These are phyloP conservation scores for Gloeostereum incarnatum DNA, from an alignment of 768 basidiomycete genomes.

Conservation along the genomic window DNA sequence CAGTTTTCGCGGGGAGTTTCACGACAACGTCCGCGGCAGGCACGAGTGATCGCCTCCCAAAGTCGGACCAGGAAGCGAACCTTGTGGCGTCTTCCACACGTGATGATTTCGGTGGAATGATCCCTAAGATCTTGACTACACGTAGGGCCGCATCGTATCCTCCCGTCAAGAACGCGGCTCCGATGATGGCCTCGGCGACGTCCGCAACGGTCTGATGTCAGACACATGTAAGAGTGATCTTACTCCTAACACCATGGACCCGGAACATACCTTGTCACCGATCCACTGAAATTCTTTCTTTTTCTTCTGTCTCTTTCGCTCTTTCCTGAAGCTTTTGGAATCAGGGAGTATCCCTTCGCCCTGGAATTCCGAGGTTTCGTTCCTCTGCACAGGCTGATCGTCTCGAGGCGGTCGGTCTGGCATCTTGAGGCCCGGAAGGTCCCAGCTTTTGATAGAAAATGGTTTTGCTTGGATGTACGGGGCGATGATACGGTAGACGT, in stretches of 20 bases:
- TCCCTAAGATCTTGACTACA: conserved; percentile 51
- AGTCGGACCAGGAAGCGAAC: conserved; percentile 69
- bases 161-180: conserved; percentile 70
- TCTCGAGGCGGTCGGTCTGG: no score
- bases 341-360: no score
- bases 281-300: conserved; percentile 37
- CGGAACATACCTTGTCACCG: conserved; percentile 60
- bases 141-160: conserved; percentile 60
- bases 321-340: no score
- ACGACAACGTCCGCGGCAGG: conserved; percentile 32
- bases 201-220: conserved; percentile 64
- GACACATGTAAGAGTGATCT: neutral
- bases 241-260: neutral
- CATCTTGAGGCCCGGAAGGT: conserved; percentile 40
- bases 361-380: no score
- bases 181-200: conserved; percentile 78
- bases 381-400: no score
- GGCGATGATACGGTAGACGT: conserved; percentile 51
- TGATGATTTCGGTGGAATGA: no score
- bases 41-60: conserved; percentile 39
- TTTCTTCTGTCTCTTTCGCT: conserved; percentile 14
- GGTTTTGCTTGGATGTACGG: conserved; percentile 66
- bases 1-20: conserved; percentile 35
- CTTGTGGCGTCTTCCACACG: no score
- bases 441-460: conserved; percentile 61